These are phyloP conservation scores for Paraconiothyrium brasiliense DNA, from an alignment of 2,329 filamentous ascomycete genomes.

Conservation along the genomic window DNA sequence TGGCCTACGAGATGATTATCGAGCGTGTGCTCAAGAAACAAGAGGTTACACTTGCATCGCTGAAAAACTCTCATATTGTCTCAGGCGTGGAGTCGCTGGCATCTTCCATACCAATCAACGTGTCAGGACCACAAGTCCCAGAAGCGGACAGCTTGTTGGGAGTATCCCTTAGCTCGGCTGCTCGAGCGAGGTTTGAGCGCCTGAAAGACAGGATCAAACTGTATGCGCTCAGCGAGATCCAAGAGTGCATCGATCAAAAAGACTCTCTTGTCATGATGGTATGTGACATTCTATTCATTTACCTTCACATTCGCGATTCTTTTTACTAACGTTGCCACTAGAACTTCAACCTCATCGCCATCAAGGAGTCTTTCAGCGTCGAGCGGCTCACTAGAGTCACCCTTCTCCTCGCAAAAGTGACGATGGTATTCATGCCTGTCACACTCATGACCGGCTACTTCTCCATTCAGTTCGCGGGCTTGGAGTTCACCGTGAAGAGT, in stretches of 20 bases:
- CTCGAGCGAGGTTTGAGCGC: constrained; percentile 67
- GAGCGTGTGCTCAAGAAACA: constrained; percentile 63
- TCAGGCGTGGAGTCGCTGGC: constrained; percentile 41
- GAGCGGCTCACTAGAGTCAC: constrained; percentile 77
- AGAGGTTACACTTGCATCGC: constrained; percentile 53
- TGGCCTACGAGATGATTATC: constrained; percentile 68
- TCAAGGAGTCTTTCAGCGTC: constrained; percentile 77
- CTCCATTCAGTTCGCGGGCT: constrained; percentile 69
- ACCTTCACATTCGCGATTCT: neutral
- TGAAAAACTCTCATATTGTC: constrained; percentile 55
- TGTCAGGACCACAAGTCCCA: constrained; percentile 34
- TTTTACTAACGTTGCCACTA: constrained; percentile 41
- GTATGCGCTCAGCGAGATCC: constrained; percentile 69
- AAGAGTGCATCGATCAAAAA: constrained; percentile 74
- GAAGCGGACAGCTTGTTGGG: constrained; percentile 54
- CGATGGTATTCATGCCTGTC: constrained; percentile 78
- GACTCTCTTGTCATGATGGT: constrained; percentile 74
- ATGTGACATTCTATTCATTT: constrained; percentile 31
- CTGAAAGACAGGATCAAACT: constrained; percentile 67
- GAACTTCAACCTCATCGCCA: constrained; percentile 81
- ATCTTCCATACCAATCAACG: constrained; percentile 33
- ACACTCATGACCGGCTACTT: constrained; percentile 80
- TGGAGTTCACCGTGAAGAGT: constrained; percentile 68
- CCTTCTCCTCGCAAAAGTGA: constrained; percentile 76
- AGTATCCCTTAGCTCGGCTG: constrained; percentile 58